These are phyloP conservation scores for Exophiala aquamarina DNA, from an alignment of 2,329 filamentous ascomycete genomes.

Conservation along the genomic window DNA sequence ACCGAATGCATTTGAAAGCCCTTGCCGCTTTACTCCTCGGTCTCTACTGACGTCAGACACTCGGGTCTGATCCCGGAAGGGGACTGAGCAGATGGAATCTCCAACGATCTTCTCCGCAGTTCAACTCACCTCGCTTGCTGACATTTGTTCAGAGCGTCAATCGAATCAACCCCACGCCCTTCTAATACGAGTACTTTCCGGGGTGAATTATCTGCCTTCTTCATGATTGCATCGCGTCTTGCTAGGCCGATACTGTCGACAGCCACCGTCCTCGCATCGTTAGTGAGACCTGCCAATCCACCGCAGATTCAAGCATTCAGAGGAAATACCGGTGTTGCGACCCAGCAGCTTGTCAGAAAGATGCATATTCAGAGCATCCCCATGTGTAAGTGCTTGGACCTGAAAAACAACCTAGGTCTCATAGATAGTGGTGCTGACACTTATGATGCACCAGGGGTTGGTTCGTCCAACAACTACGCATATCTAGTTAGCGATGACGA, in stretches of 20 bases:
- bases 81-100: too few relatives aligned
- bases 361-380: constrained; percentile 56
- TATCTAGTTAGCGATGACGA: constrained; percentile 52
- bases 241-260: constrained; percentile 21
- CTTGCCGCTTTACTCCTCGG: too few relatives aligned
- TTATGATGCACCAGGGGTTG: constrained; percentile 31
- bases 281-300: constrained; percentile 20
- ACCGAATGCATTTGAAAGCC: too few relatives aligned
- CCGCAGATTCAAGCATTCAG: constrained; percentile 11
- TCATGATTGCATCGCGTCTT: constrained; percentile 24
- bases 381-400: constrained; percentile 54
- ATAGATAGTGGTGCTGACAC: constrained; percentile 31
- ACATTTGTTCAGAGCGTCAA: not conserved
- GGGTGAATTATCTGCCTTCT: not conserved
- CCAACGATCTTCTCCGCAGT: not conserved
- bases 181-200: too few relatives aligned
- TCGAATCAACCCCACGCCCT: not conserved
- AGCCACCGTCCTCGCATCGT: constrained; percentile 14
- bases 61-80: too few relatives aligned
- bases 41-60: too few relatives aligned
- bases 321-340: constrained; percentile 2
- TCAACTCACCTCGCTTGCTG: not conserved
- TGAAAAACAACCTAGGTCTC: too few relatives aligned
- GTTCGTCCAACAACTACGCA: constrained; percentile 50
- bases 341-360: constrained; percentile 17